Conservation (phyloP, 306 rosid genomes). For the Herpetospermum pedunculosum region DNA sequence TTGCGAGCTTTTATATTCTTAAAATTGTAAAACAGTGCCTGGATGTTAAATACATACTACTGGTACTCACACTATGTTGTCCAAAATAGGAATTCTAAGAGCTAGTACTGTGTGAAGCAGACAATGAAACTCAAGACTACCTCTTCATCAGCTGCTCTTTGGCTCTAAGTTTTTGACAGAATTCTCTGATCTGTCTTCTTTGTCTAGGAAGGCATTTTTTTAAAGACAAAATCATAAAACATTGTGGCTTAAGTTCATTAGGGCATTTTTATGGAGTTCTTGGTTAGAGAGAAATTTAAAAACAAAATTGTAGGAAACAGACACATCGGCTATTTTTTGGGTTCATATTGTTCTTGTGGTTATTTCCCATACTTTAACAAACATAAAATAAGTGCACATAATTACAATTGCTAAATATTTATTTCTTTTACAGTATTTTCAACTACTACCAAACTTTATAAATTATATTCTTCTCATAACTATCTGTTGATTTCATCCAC, state of each 20-base stretch:
- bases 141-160: neutral
- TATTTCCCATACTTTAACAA: too few species aligned
- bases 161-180: neutral
- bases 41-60: neutral
- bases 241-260: neutral
- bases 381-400: neutral
- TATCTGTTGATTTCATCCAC: neutral
- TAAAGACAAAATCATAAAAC: slow-evolving; percentile 4
- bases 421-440: neutral
- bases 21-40: neutral
- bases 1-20: neutral
- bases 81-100: neutral
- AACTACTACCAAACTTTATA: neutral
- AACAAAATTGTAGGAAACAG: neutral
- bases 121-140: neutral
- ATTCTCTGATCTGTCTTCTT: neutral
- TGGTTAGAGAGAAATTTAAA: neutral
- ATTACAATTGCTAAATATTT: neutral
- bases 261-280: neutral
- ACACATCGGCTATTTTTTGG: neutral
- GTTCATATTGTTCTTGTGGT: neutral
- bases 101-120: neutral
- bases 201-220: neutral
- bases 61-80: neutral
- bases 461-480: neutral